Percentiles rank a stretch among this genome's conserved stretches.
These are phyloP conservation scores for Dothiorella sarmentorum DNA, from an alignment of 2,329 filamentous ascomycete species.

Conservation along the genomic window DNA sequence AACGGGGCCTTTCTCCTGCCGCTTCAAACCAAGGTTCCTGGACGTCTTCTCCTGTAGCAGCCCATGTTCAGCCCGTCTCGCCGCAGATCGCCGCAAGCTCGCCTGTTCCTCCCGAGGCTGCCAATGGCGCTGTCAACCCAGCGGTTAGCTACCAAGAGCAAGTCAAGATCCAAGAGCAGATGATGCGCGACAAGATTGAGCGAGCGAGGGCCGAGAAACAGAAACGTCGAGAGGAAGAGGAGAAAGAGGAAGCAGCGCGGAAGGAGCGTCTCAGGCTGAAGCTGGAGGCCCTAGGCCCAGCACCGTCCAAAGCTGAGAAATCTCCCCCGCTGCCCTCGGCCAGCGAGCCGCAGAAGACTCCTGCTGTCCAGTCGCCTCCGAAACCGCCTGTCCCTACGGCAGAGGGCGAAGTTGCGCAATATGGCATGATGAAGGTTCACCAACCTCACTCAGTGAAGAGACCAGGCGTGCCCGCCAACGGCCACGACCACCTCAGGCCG, in stretches of 20 bases:
- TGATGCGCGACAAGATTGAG: slow-evolving; percentile 70
- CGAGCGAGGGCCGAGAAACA: slow-evolving; percentile 66
- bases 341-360: slow-evolving; percentile 29
- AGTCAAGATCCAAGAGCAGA: slow-evolving; percentile 61
- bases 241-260: slow-evolving; percentile 67
- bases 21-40: slow-evolving; percentile 22
- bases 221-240: slow-evolving; percentile 60
- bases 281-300: slow-evolving; percentile 65
- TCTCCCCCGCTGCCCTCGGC: not conserved
- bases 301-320: slow-evolving; percentile 36
- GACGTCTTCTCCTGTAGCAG: slow-evolving; percentile 30
- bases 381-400: slow-evolving; percentile 58
- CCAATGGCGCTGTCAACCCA: slow-evolving; percentile 31
- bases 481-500: not conserved
- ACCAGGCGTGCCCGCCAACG: slow-evolving; percentile 19
- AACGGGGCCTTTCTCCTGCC: slow-evolving; percentile 16
- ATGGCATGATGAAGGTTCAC: slow-evolving; percentile 61
- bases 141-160: slow-evolving; percentile 55
- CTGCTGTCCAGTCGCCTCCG: slow-evolving; percentile 40
- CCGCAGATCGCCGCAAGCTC: slow-evolving; percentile 34
- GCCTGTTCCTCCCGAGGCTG: slow-evolving; percentile 25
- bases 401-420: slow-evolving; percentile 56
- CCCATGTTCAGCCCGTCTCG: slow-evolving; percentile 34
- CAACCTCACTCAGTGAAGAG: slow-evolving; percentile 51
- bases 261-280: slow-evolving; percentile 70